Evolutionary conservation across 345 rosid genomes (phyloP).

Genomic region (Populus nigra): DNA sequence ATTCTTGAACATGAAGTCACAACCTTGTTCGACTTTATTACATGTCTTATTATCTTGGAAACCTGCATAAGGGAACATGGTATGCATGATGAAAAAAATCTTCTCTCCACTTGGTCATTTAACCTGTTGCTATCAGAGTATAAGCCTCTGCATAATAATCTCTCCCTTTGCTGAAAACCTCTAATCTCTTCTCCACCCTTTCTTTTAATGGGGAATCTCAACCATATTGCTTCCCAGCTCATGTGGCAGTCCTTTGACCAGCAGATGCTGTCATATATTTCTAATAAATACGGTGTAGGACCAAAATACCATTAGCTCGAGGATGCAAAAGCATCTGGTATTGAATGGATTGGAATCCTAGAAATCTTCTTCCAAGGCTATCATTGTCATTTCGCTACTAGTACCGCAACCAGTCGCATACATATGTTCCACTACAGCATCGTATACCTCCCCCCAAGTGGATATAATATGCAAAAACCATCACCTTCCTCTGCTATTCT

Average conservation of each 20-base stretch:
- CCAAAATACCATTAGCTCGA: conserved; percentile 36
- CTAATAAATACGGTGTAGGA: conserved; percentile 18
- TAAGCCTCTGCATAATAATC: conserved; percentile 6
- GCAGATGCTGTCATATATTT: conserved; percentile 1
- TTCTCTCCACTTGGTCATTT: not conserved
- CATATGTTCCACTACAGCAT: conserved; percentile 2
- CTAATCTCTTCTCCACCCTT: conserved; percentile 14
- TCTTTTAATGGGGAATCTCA: conserved; percentile 36
- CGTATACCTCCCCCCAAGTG: not conserved
- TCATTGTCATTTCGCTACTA: conserved; percentile 22
- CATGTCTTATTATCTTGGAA: conserved; percentile 7
- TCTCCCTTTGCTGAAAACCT: conserved; percentile 17
- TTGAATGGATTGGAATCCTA: conserved; percentile 12
- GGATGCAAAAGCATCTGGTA: not conserved
- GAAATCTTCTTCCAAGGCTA: conserved; percentile 13
- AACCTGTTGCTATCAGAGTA: not conserved
- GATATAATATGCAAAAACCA: not conserved
- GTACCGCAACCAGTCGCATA: not conserved
- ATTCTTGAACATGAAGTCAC: conserved; percentile 18
- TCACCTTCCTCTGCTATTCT: not conserved
- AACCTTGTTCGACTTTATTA: conserved; percentile 14
- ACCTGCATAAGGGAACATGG: not conserved
- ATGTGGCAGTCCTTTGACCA: conserved; percentile 29
- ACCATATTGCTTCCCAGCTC: conserved; percentile 56
- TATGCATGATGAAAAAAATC: not conserved